These are phyloP conservation scores for Dactylellina parvicollis DNA, from an alignment of 2,329 filamentous ascomycete genomes.

Conservation along the genomic window DNA sequence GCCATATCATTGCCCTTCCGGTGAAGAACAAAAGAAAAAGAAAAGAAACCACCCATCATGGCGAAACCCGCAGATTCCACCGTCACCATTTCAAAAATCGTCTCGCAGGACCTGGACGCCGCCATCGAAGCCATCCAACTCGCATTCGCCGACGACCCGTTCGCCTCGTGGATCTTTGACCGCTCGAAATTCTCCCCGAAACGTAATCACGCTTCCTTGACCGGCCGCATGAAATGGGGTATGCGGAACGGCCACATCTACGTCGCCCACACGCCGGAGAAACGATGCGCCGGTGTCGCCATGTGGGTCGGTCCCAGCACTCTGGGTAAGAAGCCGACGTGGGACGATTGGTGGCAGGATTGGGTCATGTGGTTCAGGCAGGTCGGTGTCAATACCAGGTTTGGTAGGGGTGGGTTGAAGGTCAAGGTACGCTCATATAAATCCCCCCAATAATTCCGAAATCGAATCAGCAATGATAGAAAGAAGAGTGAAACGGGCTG, in stretches of 20 bases:
- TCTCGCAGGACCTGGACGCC: constrained; percentile 65
- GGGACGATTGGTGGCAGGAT: constrained; percentile 71
- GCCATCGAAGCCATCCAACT: constrained; percentile 73
- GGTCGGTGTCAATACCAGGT: constrained; percentile 73
- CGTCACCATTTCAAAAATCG: constrained; percentile 21
- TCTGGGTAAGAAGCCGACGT: constrained; percentile 65
- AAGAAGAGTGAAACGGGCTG: too few relatives aligned
- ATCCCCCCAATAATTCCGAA: constrained; percentile 14
- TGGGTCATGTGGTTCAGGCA: constrained; percentile 76
- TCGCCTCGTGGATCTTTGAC: constrained; percentile 74
- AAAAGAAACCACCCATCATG: constrained; percentile 26
- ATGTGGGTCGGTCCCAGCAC: constrained; percentile 75
- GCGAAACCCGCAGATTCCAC: constrained; percentile 15
- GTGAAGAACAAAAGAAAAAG: background rate
- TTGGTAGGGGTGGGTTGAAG: constrained; percentile 75
- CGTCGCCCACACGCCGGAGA: constrained; percentile 68
- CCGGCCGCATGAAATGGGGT: constrained; percentile 74
- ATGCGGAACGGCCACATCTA: constrained; percentile 75
- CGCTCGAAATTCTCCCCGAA: constrained; percentile 69
- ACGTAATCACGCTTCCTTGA: constrained; percentile 72
- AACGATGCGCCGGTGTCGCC: constrained; percentile 72
- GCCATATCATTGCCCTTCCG: background rate
- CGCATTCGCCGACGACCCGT: constrained; percentile 74
- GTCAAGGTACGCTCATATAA: constrained; percentile 65
- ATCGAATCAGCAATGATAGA: too few relatives aligned